Conservation (phyloP, 176 grass and related monocot species). For the Aechmea fasciata region DNA sequence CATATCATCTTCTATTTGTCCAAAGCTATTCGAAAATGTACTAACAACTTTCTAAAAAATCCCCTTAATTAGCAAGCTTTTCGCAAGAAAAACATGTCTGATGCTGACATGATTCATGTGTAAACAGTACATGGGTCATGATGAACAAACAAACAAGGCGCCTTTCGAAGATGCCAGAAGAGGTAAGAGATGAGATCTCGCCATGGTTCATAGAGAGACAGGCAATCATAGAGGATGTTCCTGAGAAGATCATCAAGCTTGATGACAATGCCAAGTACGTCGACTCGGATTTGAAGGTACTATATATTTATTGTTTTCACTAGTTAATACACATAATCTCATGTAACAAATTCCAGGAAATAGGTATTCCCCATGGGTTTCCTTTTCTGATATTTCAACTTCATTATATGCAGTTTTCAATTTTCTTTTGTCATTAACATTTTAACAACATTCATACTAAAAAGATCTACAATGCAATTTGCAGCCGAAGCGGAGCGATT, state of each 20-base stretch:
- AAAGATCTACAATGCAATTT: not conserved
- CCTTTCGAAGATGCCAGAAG: conserved; percentile 54
- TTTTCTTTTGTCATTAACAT: no score
- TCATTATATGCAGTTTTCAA: not conserved
- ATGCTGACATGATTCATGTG: not conserved
- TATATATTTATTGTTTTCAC: not conserved
- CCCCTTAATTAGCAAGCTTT: no score
- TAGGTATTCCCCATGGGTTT: not conserved
- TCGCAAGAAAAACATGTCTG: no score
- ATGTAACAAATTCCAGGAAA: no score
- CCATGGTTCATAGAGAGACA: conserved; percentile 45
- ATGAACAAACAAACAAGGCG: conserved; percentile 50
- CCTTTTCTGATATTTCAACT: not conserved
- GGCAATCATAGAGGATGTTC: conserved; percentile 25
- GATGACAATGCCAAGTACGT: conserved; percentile 38
- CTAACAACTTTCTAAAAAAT: no score
- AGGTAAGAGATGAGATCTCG: conserved; percentile 39
- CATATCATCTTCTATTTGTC: not conserved
- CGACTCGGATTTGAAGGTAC: conserved; percentile 41
- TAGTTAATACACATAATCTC: not conserved
- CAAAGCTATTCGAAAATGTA: no score
- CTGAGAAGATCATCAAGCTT: conserved; percentile 52
- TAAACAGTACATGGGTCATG: conserved; percentile 55
- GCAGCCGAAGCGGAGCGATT: conserved; percentile 46
- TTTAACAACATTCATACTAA: no score